Conservation (phyloP, 2,329 filamentous ascomycete genomes). For the Macrophomina phaseolina region DNA sequence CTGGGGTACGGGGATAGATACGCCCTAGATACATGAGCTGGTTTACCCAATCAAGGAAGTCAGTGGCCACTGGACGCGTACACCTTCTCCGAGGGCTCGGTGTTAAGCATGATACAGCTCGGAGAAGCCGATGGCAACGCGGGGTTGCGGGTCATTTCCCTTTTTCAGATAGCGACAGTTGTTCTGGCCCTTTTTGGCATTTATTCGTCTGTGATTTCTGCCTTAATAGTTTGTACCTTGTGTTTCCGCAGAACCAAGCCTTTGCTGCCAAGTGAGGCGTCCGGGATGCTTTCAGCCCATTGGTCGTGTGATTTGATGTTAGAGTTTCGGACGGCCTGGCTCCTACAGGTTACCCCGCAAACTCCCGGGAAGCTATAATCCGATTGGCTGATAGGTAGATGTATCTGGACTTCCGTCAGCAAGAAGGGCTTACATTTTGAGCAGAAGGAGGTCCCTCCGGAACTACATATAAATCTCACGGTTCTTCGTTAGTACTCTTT, state of each 20-base stretch:
- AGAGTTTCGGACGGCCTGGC: background rate
- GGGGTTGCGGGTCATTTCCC: background rate
- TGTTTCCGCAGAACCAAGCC: background rate
- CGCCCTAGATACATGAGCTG: background rate
- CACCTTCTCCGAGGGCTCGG: slow-evolving; percentile 10
- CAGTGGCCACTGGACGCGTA: background rate
- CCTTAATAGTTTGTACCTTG: background rate
- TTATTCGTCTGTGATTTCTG: background rate
- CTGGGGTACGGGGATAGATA: background rate
- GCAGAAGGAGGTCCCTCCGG: background rate
- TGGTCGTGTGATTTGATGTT: background rate
- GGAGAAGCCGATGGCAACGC: slow-evolving; percentile 1
- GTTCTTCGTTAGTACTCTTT: background rate
- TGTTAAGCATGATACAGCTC: background rate
- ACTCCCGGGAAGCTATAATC: background rate
- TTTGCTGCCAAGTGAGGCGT: background rate
- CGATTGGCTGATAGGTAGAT: background rate
- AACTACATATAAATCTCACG: background rate
- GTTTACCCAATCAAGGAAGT: background rate
- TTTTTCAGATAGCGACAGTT: background rate
- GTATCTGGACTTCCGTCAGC: background rate
- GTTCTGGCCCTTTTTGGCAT: background rate
- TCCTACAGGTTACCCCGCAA: background rate
- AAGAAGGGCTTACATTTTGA: background rate
- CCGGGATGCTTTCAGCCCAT: background rate